Evolutionary conservation across 495 filamentous ascomycete genomes (phyloP), one percentile per base, ranked within the genome.

Genomic region (Daldinia decipiens): DNA sequence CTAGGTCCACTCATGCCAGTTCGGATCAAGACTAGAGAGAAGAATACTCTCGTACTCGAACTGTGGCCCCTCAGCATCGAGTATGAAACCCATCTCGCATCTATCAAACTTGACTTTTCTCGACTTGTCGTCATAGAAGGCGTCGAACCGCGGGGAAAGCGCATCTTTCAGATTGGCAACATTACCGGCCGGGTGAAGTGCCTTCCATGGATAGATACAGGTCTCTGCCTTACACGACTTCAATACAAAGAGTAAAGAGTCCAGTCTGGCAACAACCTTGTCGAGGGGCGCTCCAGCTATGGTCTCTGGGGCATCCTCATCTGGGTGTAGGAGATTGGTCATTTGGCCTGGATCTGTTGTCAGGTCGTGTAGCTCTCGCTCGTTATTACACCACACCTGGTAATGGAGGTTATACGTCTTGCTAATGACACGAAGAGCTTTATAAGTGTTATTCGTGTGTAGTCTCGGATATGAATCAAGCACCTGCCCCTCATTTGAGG

Each of bases 331-430:
- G 0, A 91, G 80, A 65, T 92, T 92, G 64, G 82, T 70, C 53
- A 89, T 68, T 68, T 91, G 85, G 63, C 86, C 86, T 0, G 86
- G 86, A 64, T 91, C 89, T 5, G 82, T 84, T 83, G 77, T 84
- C 3, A 90, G 74, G 57, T 91, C 88, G 59, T 91, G 90, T 2
- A 91, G 77, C 68, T 91, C 88, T 51, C 87, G 85, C 72, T 90
- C 87, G 52, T 86, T 85, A 43, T 76, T 89, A 68, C 89, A 91
- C 86, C 88, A 91, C 0, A 91, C 87, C 0, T 88, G 84, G 56
- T 91, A 91, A 62, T 88, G 88, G 1, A 90, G 74, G 59, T 86
- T 83, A 62, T 90, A 89, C 6, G 70, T 78, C 5, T 83, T 70
- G 4, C 86, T 80, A 15, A 88, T 75, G 15, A 91, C 77, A 26